Evolutionary conservation across 73 alveolate species (phyloP).

Genomic region (Tetrahymena thermophila): DNA sequence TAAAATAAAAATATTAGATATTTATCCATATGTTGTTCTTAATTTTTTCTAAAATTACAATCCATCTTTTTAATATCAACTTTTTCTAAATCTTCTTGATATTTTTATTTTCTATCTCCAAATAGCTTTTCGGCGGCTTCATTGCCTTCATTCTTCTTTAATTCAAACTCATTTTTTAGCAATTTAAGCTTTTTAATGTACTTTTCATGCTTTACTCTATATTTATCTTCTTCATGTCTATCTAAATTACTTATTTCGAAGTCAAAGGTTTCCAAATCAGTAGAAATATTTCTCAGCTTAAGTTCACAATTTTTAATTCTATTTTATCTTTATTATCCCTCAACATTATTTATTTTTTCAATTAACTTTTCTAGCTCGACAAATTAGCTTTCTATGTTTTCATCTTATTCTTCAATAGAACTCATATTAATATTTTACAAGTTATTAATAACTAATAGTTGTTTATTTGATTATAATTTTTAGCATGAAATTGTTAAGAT

Average conservation of each 20-base stretch:
- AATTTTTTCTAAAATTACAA: neutral
- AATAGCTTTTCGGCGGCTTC: slow-evolving; percentile 12
- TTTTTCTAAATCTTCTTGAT: neutral
- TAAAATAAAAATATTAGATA: neutral
- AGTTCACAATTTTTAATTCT: slow-evolving; percentile 12
- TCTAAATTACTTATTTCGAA: slow-evolving; percentile 28
- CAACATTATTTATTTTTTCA: neutral
- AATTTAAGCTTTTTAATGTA: neutral
- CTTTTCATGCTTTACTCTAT: neutral
- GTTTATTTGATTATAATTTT: neutral
- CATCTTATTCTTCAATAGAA: neutral
- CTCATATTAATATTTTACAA: neutral
- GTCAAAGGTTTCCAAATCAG: slow-evolving; percentile 19
- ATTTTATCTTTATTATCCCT: neutral
- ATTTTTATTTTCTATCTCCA: neutral
- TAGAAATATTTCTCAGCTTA: slow-evolving; percentile 11
- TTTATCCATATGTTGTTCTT: neutral
- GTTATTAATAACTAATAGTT: too few species aligned
- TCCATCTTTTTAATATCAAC: neutral
- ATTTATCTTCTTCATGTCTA: slow-evolving; percentile 4
- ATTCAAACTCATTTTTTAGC: slow-evolving; percentile 23
- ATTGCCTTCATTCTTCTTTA: slow-evolving; percentile 27
- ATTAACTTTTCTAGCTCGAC: neutral
- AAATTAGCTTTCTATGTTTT: neutral
- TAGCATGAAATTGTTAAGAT: neutral